Evolutionary conservation across 352 stramenopile genomes (phyloP), one percentile per base, ranked within the genome.

Genomic region (Peronosclerospora sorghi): DNA sequence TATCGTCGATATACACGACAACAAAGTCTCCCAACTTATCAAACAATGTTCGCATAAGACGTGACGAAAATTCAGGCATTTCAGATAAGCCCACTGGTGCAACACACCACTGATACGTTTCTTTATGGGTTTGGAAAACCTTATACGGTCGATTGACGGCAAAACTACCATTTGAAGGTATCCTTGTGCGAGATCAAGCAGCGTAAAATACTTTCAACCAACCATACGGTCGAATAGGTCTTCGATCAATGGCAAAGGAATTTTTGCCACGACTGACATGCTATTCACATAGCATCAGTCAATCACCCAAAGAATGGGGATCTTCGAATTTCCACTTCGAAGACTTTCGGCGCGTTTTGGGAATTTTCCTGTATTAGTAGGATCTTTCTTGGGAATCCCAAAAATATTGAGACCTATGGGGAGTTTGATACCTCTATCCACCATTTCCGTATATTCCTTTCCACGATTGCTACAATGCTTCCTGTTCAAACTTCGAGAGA

Each of bases 51-150:
- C 52, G 54, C 62, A 71, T 71, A 2, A 68, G 32, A n/a, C 55
- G 58, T 7, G 59, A 64, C 62, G 52, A 77, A 5, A n/a, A n/a
- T n/a, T 55, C 52, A 8, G 55, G 55, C 59, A 73, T 77, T 23
- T 62, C 59, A 14, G 39, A 35, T 8, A 77, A 17, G 19, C 62
- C 55, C 51, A 77, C 68, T 10, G 54, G 65, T n/a, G 54, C 58
- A 8, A 72, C 54, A 46, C 42, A 67, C 56, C 56, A 72, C 26
- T 75, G 56, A 49, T 67, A 65, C 8, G 48, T 68, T 37, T 71
- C 56, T 41, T 24, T 29, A n/a, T 65, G 35, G 1, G 56, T 62
- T 3, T 56, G 45, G 17, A 74, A 74, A 5, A 59, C 55, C 12
- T 49, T 65, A 23, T 62, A 71, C 48, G 51, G 34, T 9, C 21